Base-by-base conservation (phyloP, 2,329 filamentous ascomycete genomes). In the Claviceps digitariae region DNA sequence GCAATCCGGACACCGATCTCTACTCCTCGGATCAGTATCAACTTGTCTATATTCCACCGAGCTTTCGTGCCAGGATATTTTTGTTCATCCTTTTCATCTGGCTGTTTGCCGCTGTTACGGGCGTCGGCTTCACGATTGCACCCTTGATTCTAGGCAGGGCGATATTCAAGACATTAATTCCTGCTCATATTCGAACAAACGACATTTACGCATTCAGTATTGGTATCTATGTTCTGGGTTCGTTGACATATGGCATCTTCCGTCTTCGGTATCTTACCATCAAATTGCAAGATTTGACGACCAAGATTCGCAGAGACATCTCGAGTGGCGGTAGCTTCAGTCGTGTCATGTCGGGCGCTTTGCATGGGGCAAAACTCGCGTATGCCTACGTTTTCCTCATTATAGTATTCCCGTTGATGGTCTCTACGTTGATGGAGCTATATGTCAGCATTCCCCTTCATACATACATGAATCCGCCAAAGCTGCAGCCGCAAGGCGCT, bases 141-240 rank as follows among this genome's bases (percentile, higher is more conserved):
- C 94, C 93, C 0, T 77, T 98, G 4, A 75, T 95, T 7, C 82
- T 95, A 63, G 93, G 93, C 2, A 85, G 93, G 29, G 77, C 76
- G 54, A 76, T 97, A 56, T 87, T 96, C 64, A 81, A 83, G 48
- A 71, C 77, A 29, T 70, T 90, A 36, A 81, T 95, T 44, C 87
- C 89, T 4, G 70, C 75, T 0, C 77, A 86, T 56, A 78, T 87
- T 48, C 80, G 80, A 43, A 86, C 91, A 64, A 98, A 97, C 67
- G 93, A 98, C 66, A 86, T 98, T 27, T 97, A 98, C 62, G 91
- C 93, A 13, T 95, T 96, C 66, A 95, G 89, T 51, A 82, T 93
- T 31, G 93, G 93, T 15, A 78, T 95, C 43, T 95, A 94, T 64
- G 73, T 89, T 27, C 74, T 95, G 4, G 88, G 87, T 12, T 81